These are phyloP conservation scores for Darksidea phi DNA, from an alignment of 495 filamentous ascomycete species.

Conservation along the genomic window DNA sequence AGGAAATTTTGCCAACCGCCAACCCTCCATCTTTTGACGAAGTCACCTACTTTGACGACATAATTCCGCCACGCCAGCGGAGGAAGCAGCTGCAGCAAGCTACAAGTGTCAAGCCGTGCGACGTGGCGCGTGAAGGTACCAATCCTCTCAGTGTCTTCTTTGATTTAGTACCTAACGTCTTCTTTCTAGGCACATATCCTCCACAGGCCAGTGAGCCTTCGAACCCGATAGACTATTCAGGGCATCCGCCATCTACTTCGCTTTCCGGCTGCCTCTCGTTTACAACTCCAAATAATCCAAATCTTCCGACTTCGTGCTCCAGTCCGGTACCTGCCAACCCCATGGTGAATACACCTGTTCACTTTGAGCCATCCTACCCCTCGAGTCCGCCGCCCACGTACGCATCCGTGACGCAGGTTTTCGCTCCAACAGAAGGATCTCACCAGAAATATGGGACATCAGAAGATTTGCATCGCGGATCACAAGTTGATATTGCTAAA, in stretches of 20 bases:
- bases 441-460: neutral
- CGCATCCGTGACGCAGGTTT: neutral
- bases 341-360: neutral
- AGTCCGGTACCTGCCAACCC: neutral
- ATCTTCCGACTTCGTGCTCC: neutral
- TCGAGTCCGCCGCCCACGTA: neutral
- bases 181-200: too few species aligned
- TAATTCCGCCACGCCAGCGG: slow-evolving; percentile 8
- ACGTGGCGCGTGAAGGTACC: neutral
- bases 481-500: neutral
- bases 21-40: slow-evolving; percentile 2
- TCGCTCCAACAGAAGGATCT: neutral
- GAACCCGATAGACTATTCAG: too few species aligned
- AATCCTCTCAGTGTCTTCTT: neutral
- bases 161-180: neutral
- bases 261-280: too few species aligned
- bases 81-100: neutral
- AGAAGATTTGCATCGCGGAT: neutral
- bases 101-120: neutral
- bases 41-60: slow-evolving; percentile 10
- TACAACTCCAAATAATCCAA: too few species aligned
- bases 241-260: too few species aligned
- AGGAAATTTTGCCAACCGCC: neutral
- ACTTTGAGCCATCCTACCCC: neutral
- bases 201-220: too few species aligned